Evolutionary conservation across 2,329 filamentous ascomycete genomes (phyloP), one percentile per base, ranked within the genome.

Genomic region (Aaosphaeria arxii): DNA sequence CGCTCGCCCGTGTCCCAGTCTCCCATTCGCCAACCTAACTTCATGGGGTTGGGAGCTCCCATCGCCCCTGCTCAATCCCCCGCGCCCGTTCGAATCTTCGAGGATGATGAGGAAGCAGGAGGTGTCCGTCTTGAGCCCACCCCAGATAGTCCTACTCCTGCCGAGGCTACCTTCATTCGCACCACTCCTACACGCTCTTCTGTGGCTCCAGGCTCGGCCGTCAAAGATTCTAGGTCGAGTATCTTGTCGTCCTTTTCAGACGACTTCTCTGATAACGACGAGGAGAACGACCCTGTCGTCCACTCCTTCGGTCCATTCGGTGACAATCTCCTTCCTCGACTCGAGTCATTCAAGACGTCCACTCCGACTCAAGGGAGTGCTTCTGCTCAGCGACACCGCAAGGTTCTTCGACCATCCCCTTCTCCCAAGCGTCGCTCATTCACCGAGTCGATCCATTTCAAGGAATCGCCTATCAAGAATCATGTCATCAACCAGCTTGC

Each of bases 401-500:
- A 58, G 31, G 55, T 60, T n/a, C 55, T 58, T 17, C 45, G 61
- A 40, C 47, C 59, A 6, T 63, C 66, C 1, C 61, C 61, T 11
- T 70, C 70, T 32, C 64, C 69, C 11, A 58, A 62, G 47, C 61
- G 58, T 38, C 47, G 50, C 43, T 49, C 60, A 45, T 53, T 54
- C 38, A 35, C 53, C 9, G 62, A 66, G 28, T 53, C 57, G 49
- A 42, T 55, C 17, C 54, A 55, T 35, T 63, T 70, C 57, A 67
- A 72, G 46, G 62, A 68, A 32, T 62, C 61, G 71, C 74, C 73
- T 71, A 71, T 94, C 55, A 81, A 81, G 60, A 95, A 96, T 70
- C 94, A 99, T 66, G 85, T 95, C 53, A 82, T 94, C 67, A 97
- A 97, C 71, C 94, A 99, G 72, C 82, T 99, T 30, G 94, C 94